Evolutionary conservation across 2,329 filamentous ascomycete genomes (phyloP), one percentile per base, ranked within the genome.

Genomic region (Penicillium olsonii): DNA sequence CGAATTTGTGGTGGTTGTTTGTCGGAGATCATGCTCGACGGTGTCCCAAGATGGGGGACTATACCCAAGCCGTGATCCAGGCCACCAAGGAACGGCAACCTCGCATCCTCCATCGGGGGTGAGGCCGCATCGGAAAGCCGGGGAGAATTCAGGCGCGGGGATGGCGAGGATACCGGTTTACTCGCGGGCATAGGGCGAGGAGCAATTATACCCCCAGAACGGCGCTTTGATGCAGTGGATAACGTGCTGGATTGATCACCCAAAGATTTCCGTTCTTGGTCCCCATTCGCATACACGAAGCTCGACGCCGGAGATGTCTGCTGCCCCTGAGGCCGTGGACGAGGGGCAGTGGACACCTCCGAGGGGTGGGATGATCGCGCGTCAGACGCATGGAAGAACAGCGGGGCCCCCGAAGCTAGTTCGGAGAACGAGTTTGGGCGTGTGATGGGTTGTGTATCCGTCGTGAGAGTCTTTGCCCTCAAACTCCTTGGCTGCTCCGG

Each of bases 331-430:
- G 56, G 48, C 40, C 61, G 62, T 17, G 63, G 57, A 33, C 65
- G 63, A 48, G 53, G 34, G 22, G 40, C 44, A 27, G 70, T 68
- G 22, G 39, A 18, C 20, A 55, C 38, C 19, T 73, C 68, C 4
- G 67, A 66, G n/a, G 72, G 74, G 26, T 72, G 72, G 22, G 73
- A 57, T 18, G 76, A 71, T 60, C 82, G 85, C 33, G 81, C 87
- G 60, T 96, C 90, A 67, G 85, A 90, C 22, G 92, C 94, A 68
- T 95, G 92, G 69, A 99, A 96, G 79, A 97, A 97, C 74, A 90
- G 92, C 45, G 86, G 72, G 17, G 69, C 63, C 4, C 63, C 66
- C 14, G 67, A 56, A 5, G 67, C 53, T 35, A 66, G 63, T 41
- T 67, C 73, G 47, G 58, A 68, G 43, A 64, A 70, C 4, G 66